Evolutionary conservation across 805 yeast species (phyloP).

Genomic region (Kuraishia capsulata): DNA sequence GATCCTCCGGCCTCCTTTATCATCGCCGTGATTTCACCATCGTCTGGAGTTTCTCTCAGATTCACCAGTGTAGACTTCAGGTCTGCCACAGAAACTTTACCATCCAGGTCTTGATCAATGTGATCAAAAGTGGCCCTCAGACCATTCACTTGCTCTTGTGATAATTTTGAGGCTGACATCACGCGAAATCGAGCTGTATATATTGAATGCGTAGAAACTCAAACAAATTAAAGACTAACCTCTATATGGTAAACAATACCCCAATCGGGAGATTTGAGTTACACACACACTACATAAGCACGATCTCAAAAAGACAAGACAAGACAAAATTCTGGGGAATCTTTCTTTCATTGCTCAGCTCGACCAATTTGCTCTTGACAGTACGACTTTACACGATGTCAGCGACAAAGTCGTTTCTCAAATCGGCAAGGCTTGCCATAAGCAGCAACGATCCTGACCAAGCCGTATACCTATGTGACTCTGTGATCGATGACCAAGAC

Average conservation of each 20-base stretch:
- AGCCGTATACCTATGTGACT: constrained; percentile 47
- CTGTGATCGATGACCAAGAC: constrained; percentile 44
- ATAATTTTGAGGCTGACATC: neutral
- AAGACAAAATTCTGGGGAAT: no score
- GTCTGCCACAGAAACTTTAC: constrained; percentile 46
- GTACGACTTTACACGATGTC: neutral
- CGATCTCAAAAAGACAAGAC: no score
- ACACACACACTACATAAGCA: no score
- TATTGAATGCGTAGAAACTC: neutral
- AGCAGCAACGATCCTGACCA: constrained; percentile 50
- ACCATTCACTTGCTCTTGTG: constrained; percentile 46
- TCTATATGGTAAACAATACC: no score
- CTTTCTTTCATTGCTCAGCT: no score
- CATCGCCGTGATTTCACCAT: constrained; percentile 41
- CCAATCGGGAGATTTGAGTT: no score
- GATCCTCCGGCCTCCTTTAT: constrained; percentile 18
- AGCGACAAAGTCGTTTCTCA: constrained; percentile 20
- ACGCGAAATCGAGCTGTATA: neutral
- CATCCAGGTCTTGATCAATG: constrained; percentile 78
- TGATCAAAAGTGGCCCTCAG: constrained; percentile 69
- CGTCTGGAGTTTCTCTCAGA: constrained; percentile 36
- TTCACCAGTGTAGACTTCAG: constrained; percentile 43
- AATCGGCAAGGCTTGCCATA: constrained; percentile 43
- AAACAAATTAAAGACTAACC: no score
- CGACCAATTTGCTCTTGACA: neutral